phyloP scores from a whole-genome alignment of 495 filamentous ascomycete species.

The Pyronema domesticum region DNA sequence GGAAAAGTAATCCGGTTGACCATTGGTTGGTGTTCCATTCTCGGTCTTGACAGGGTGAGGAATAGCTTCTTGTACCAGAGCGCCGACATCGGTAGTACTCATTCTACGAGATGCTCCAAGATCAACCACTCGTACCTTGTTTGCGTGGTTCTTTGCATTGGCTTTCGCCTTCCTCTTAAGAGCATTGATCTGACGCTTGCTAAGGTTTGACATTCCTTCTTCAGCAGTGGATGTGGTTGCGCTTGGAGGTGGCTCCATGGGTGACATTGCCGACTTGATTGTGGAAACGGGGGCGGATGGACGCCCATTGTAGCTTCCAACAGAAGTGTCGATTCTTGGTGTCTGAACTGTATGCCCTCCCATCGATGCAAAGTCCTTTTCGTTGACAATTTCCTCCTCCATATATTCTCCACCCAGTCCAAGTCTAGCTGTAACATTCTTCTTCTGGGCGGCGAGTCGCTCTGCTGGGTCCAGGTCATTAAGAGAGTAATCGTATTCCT shows the following conservation, averaged over 20 bases:
- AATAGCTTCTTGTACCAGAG: conserved; percentile 44
- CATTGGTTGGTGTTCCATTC: conserved; percentile 25
- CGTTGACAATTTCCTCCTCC: conserved; percentile 60
- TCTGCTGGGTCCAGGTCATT: conserved; percentile 63
- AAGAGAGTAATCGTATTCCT: conserved; percentile 66
- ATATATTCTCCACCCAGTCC: conserved; percentile 72
- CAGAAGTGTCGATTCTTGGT: conserved; percentile 24
- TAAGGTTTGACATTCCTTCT: conserved; percentile 45
- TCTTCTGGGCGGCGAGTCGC: conserved; percentile 72
- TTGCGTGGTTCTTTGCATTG: conserved; percentile 61
- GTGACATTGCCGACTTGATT: conserved; percentile 27
- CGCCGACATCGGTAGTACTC: conserved; percentile 37
- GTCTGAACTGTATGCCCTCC: conserved; percentile 15
- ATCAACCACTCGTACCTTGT: conserved; percentile 81
- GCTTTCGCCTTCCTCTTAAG: conserved; percentile 79
- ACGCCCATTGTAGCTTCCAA: conserved; percentile 20
- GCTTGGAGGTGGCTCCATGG: conserved; percentile 12
- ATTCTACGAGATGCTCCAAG: conserved; percentile 47
- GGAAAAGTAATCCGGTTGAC: conserved; percentile 63
- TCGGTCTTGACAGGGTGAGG: conserved; percentile 52
- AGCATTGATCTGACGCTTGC: conserved; percentile 80
- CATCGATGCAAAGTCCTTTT: conserved; percentile 38
- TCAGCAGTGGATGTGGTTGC: conserved; percentile 35
- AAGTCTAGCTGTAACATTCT: conserved; percentile 61
- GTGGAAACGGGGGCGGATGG: conserved; percentile 24